phyloP scores from a whole-genome alignment of 2,329 filamentous ascomycete species.

The Mollisia scopiformis region DNA sequence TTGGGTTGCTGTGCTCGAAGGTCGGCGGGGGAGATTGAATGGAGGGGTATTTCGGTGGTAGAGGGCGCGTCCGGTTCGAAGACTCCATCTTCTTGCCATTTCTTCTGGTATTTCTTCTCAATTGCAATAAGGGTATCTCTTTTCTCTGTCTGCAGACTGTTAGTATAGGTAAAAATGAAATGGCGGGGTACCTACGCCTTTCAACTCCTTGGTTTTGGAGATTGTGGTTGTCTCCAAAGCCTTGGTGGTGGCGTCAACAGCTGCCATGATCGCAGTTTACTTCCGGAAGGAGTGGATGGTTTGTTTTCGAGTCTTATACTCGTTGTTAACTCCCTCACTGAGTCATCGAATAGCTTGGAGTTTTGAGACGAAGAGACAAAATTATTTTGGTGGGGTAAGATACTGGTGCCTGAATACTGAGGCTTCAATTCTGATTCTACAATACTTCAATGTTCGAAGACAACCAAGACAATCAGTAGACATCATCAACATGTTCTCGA shows the following conservation, averaged over 20 bases:
- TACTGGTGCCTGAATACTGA: background rate
- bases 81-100: conserved; percentile 76
- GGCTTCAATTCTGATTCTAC: conserved; percentile 25
- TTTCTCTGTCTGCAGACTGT: conserved; percentile 71
- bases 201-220: conserved; percentile 64
- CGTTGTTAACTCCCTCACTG: conserved; percentile 10
- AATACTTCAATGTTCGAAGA: conserved; percentile 1
- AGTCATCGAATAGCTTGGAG: conserved; percentile 20
- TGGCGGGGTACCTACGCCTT: conserved; percentile 49
- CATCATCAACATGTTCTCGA: conserved; percentile 45
- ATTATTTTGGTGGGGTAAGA: conserved; percentile 28
- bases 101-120: conserved; percentile 90
- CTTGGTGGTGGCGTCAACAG: conserved; percentile 39
- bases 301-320: conserved; percentile 7
- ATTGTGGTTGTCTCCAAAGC: conserved; percentile 55
- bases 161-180: conserved; percentile 17
- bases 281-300: background rate
- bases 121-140: conserved; percentile 78
- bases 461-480: background rate
- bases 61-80: conserved; percentile 89
- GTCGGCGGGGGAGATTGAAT: conserved; percentile 73
- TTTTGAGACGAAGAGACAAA: conserved; percentile 18
- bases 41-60: conserved; percentile 73
- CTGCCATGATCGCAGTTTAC: conserved; percentile 46
- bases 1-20: conserved; percentile 84